These are phyloP conservation scores for Leccinellum albellum DNA, from an alignment of 768 basidiomycete species.

Conservation along the genomic window DNA sequence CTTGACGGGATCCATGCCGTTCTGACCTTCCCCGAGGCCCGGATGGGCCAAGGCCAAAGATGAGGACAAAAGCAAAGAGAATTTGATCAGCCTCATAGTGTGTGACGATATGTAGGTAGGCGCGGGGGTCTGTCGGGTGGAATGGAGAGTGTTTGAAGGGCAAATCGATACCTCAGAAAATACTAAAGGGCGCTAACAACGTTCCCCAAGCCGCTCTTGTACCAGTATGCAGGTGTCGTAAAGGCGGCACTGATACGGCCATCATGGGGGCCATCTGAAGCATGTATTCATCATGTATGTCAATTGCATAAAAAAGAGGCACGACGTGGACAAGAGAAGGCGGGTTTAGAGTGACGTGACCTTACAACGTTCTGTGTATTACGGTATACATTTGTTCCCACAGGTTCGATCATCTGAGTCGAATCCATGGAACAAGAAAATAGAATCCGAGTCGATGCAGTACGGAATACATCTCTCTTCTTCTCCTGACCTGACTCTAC, in stretches of 20 bases:
- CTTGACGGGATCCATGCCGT: slow-evolving; percentile 40
- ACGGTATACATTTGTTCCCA: too few relatives aligned
- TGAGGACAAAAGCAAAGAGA: slow-evolving; percentile 16
- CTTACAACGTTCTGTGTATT: too few relatives aligned
- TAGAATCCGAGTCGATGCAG: slow-evolving; percentile 47
- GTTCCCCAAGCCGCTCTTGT: neutral
- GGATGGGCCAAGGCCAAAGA: slow-evolving; percentile 35
- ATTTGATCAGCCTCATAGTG: neutral
- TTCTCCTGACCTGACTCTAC: neutral
- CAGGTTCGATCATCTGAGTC: neutral
- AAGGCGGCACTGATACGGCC: neutral
- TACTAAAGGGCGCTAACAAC: neutral
- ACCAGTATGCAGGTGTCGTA: neutral
- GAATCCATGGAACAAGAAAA: slow-evolving; percentile 14
- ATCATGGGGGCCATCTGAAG: neutral
- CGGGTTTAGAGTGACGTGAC: too few relatives aligned
- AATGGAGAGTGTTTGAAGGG: neutral
- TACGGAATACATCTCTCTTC: slow-evolving; percentile 26
- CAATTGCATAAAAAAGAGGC: neutral
- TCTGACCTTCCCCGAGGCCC: slow-evolving; percentile 32
- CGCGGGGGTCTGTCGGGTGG: neutral
- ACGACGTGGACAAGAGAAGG: neutral
- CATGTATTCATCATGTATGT: neutral
- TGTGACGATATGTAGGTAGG: neutral
- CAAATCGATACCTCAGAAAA: neutral